Conservation (phyloP, 1,284 basidiomycete species). For the Cutaneotrichosporon sp. region DNA sequence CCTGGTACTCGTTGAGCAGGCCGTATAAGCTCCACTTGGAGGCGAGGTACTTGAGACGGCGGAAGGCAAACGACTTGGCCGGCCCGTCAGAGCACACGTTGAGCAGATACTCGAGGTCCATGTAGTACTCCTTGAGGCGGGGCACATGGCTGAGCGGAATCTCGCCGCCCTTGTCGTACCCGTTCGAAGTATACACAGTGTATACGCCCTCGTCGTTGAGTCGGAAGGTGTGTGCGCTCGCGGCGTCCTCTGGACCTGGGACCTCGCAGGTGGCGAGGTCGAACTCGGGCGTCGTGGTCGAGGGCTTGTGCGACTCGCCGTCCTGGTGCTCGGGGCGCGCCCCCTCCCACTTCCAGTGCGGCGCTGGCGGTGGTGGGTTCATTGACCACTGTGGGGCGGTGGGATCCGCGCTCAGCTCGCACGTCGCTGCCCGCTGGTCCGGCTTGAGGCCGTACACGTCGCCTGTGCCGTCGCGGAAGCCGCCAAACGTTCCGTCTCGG, state of each 20-base stretch:
- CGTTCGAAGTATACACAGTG: constrained; percentile 64
- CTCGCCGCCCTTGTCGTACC: constrained; percentile 13
- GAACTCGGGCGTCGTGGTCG: constrained; percentile 36
- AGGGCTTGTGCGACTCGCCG: constrained; percentile 30
- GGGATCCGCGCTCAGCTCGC: constrained; percentile 30
- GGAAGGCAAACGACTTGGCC: constrained; percentile 92
- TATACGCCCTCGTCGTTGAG: constrained; percentile 85
- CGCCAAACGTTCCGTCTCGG: constrained; percentile 73
- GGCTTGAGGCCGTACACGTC: constrained; percentile 69
- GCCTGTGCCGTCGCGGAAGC: constrained; percentile 61
- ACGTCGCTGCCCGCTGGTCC: constrained; percentile 57
- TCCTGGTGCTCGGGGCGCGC: constrained; percentile 26
- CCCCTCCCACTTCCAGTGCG: constrained; percentile 81
- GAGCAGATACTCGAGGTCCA: constrained; percentile 90
- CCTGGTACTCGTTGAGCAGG: constrained; percentile 90
- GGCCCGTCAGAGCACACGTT: constrained; percentile 89
- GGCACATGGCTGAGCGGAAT: constrained; percentile 75
- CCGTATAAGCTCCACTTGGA: constrained; percentile 95
- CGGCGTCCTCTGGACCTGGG: constrained; percentile 58
- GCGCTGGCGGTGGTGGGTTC: constrained; percentile 85
- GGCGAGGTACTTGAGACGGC: constrained; percentile 88
- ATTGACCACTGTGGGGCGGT: constrained; percentile 65
- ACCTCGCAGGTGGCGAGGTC: constrained; percentile 68
- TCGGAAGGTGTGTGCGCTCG: constrained; percentile 61
- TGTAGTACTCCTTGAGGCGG: constrained; percentile 88